Base-by-base conservation (phyloP, 2,329 filamentous ascomycete genomes). In the Penicillium sp. region DNA sequence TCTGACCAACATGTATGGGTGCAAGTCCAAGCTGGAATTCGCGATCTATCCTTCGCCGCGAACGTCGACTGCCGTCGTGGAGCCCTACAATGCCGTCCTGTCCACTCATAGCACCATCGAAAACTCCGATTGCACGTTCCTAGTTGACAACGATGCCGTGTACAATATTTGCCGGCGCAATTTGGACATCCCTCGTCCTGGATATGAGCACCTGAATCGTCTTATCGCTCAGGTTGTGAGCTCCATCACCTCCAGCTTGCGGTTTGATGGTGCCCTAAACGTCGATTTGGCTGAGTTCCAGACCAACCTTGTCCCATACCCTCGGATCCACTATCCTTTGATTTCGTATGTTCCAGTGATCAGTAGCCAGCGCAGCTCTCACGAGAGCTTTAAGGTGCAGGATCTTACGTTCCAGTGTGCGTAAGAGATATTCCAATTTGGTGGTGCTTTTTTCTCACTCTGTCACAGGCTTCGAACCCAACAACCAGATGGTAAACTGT, bases 341-440 rank as follows among this genome's bases (percentile, higher is more conserved):
- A 85, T 87, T 72, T 82, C 79, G 63, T 87, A 86, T 63, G 83
- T 84, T 1, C 84, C 84, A 2, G 83, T 87, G 51, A 78, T 86
- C 55, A 83, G 81, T 29, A 84, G 85, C 55, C 80, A 83, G 78
- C 90, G 89, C 83, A 90, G 88, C 74, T 84, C 86, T 44, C 90
- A 94, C 70, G 90, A 94, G 80, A 90, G 88, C 79, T 92, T 92
- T 84, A 91, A 90, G 81, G 87, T 91, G 51, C 82, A 85, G 59
- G 90, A 94, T 59, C 74, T 87, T 62, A 87, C 84, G 59, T 80
- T 84, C 67, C 83, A 86, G 70, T 85, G 83, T 84, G 76, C 23
- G 69, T 67, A 14, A 4, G 18, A 34, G 1, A 13, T 9, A 8
- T 26, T 19, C 2, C 16, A 16, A 26, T 11, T n/a, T 10, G 11